Evolutionary conservation across 2,329 filamentous ascomycete genomes (phyloP), one percentile per base, ranked within the genome.

Genomic region (Botrytis galanthina): DNA sequence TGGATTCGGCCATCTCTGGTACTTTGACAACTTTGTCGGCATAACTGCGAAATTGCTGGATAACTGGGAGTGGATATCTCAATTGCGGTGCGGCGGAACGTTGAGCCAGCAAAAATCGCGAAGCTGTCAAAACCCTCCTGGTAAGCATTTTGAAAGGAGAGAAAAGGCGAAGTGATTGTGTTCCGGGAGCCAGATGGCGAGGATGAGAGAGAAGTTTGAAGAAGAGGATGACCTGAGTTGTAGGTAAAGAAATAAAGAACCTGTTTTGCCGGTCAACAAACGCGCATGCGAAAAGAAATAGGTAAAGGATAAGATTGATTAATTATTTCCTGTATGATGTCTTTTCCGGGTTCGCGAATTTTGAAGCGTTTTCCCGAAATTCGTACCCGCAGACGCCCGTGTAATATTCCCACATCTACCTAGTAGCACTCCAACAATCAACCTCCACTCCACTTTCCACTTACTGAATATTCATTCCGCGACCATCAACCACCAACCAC

Each of bases 1-100:
- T 98, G 68, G 96, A 98, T 84, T 99, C 96, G 76, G 96, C 96
- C 96, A 99, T 98, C 82, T 96, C 90, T 48, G 96, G 96, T 78
- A 98, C 96, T 85, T 98, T 95, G 83, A 99, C 90, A 76, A 95
- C 85, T 78, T 89, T 91, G 81, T 97, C 94, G 82, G 95, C 95
- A 81, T 91, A 91, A 77, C 80, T 86, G 77, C 89, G 87, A 71
- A 89, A 85, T 80, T 90, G 88, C 80, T 84, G 84, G 80, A 85
- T 82, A 18, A 82, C 80, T 75, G 84, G 84, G 76, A 86, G 81
- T 48, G 85, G 83, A 80, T 84, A 83, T 77, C 82, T 77, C 61
- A 79, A 73, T 54, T 79, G 77, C 29, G 80, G 77, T 62, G 78
- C 73, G 14, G 64, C 63, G n/a, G 64, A 59, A 64, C 76, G 76